Evolutionary conservation across 257 asterid genomes (phyloP).

Genomic region (Fraxinus excelsior): DNA sequence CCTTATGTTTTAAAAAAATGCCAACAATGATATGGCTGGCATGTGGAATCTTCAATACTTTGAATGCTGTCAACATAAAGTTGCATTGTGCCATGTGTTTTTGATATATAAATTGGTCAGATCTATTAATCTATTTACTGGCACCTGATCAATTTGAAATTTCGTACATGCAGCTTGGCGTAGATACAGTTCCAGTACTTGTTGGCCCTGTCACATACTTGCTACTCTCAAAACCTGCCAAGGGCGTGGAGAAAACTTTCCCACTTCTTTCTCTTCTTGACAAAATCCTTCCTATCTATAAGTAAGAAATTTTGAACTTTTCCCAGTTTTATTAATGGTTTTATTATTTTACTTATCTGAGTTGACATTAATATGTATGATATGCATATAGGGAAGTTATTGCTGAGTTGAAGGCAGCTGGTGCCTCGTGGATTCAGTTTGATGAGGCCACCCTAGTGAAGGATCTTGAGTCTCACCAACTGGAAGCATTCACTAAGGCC

Average conservation of each 20-base stretch:
- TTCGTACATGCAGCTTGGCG: slow-evolving; percentile 29
- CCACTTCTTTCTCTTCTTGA: neutral
- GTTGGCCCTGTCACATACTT: neutral
- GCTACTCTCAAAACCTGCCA: neutral
- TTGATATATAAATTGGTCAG: neutral
- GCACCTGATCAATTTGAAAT: neutral
- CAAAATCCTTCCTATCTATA: slow-evolving; percentile 13
- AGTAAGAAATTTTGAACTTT: slow-evolving; percentile 5
- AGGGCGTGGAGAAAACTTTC: neutral
- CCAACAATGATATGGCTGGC: neutral
- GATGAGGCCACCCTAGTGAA: slow-evolving; percentile 36
- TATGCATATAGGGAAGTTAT: slow-evolving; percentile 27
- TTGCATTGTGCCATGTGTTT: neutral
- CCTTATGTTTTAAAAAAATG: neutral
- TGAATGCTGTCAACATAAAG: neutral
- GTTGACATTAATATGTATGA: neutral
- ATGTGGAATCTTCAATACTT: neutral
- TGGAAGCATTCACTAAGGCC: slow-evolving; percentile 35
- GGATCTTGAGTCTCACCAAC: slow-evolving; percentile 37
- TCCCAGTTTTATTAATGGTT: neutral
- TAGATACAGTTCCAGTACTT: slow-evolving; percentile 22
- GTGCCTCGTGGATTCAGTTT: slow-evolving; percentile 39
- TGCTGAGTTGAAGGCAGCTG: slow-evolving; percentile 32
- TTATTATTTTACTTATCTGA: neutral
- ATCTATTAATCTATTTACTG: neutral